These are phyloP conservation scores for Cordyceps tenuipes DNA, from an alignment of 2,329 filamentous ascomycete species.

Conservation along the genomic window DNA sequence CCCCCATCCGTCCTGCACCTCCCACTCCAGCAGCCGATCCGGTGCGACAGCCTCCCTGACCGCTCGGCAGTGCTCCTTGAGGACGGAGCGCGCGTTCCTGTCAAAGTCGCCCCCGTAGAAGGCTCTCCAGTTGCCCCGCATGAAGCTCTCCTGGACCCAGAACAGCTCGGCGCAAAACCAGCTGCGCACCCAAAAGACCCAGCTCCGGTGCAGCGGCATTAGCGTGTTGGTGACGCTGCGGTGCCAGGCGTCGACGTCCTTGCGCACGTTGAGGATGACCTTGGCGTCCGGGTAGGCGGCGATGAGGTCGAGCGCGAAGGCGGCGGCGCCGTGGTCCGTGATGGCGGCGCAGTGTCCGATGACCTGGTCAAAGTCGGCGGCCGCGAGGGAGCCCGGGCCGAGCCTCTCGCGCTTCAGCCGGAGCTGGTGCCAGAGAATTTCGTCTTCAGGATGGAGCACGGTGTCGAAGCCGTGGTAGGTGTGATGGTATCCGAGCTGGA, in stretches of 20 bases:
- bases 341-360: conserved; percentile 11
- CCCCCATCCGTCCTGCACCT: conserved; percentile 31
- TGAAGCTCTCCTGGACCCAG: conserved; percentile 15
- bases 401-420: conserved; percentile 1
- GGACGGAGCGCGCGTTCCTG: neutral
- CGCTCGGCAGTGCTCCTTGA: neutral
- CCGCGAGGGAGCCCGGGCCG: neutral
- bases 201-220: conserved; percentile 8
- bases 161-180: conserved; percentile 24
- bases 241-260: conserved; percentile 32
- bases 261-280: conserved; percentile 32
- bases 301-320: conserved; percentile 3
- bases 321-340: conserved; percentile 12
- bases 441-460: conserved; percentile 1
- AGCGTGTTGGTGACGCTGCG: conserved; percentile 20
- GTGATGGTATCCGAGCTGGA: conserved; percentile 9
- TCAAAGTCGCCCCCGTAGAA: neutral
- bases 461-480: conserved; percentile 9
- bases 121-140: neutral
- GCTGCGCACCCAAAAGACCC: conserved; percentile 15
- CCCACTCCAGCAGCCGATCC: conserved; percentile 29
- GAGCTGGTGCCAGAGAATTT: neutral
- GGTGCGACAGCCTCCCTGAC: conserved; percentile 12
- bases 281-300: conserved; percentile 30
- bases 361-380: conserved; percentile 9